A percentile compares a stretch with the other conserved stretches of the same genome.
Conservation (phyloP, 306 rosid genomes). For the Malus asiatica region DNA sequence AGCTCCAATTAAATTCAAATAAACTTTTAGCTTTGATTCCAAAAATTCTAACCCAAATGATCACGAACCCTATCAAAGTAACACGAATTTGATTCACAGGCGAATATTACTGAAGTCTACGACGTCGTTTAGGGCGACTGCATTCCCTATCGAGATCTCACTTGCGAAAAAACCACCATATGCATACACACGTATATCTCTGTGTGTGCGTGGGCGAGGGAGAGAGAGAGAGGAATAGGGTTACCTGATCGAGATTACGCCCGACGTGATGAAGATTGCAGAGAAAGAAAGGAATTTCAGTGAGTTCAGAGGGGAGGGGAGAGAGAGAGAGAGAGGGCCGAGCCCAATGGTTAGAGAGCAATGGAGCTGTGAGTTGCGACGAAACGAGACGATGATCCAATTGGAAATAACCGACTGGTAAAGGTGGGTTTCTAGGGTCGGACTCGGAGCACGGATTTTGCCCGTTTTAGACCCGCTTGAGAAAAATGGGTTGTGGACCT, state of each 20-base stretch:
- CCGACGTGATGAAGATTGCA: neutral
- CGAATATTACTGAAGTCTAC: neutral
- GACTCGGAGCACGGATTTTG: neutral
- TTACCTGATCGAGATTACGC: neutral
- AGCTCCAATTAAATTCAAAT: neutral
- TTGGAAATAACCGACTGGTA: neutral
- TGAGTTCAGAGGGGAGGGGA: neutral
- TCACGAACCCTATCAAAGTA: neutral
- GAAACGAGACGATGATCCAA: neutral
- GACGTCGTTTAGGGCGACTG: neutral
- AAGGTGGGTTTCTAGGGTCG: neutral
- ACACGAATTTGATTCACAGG: neutral
- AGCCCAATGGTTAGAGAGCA: neutral
- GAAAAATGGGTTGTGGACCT: neutral
- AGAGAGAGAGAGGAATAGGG: neutral
- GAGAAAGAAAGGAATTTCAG: neutral
- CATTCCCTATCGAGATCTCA: neutral
- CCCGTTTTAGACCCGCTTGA: neutral
- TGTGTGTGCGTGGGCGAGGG: neutral
- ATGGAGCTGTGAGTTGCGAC: neutral
- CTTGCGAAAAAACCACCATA: neutral
- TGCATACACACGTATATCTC: neutral
- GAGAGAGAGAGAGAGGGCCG: neutral
- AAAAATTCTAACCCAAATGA: conserved; percentile 3
- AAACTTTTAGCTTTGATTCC: neutral